Percentiles rank a stretch among this genome's conserved stretches.
These are phyloP conservation scores for Drosera capensis DNA, from an alignment of 148 eudicot genomes.

Conservation along the genomic window DNA sequence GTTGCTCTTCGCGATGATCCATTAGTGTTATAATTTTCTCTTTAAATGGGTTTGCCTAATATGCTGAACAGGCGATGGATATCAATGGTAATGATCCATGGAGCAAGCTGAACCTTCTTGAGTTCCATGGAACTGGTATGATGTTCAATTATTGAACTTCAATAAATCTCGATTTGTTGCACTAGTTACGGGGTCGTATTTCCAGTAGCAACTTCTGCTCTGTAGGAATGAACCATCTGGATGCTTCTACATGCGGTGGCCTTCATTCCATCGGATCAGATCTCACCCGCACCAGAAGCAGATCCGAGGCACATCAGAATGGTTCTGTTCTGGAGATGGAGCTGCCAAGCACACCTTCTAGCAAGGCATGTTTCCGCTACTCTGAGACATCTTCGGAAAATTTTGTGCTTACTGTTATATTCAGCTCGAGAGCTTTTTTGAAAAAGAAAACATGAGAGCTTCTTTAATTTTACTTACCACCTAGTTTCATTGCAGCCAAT, in stretches of 20 bases:
- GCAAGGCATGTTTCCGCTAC: no score
- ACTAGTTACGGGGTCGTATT: not conserved
- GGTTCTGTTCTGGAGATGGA: constrained; percentile 31
- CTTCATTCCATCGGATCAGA: constrained; percentile 92
- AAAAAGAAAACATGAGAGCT: no score
- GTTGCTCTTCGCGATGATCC: no score
- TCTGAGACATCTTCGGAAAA: no score
- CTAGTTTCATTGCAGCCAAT: constrained; percentile 45
- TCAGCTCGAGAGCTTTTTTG: no score
- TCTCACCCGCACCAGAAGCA: constrained; percentile 61
- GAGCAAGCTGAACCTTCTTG: constrained; percentile 22
- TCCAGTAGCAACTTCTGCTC: constrained; percentile 3
- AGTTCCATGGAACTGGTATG: constrained; percentile 27
- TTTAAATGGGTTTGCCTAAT: no score
- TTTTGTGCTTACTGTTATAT: no score
- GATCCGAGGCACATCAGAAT: constrained; percentile 27
- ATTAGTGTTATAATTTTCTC: no score
- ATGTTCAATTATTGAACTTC: not conserved
- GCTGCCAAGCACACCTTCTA: constrained; percentile 47
- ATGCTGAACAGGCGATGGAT: constrained; percentile 46
- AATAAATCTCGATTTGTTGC: no score
- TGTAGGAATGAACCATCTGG: constrained; percentile 37
- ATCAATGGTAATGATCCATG: constrained; percentile 20
- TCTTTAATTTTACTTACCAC: no score
- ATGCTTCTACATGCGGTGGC: constrained; percentile 61